phyloP scores from a whole-genome alignment of 2,329 filamentous ascomycete genomes.

The Colletotrichum spinosum region DNA sequence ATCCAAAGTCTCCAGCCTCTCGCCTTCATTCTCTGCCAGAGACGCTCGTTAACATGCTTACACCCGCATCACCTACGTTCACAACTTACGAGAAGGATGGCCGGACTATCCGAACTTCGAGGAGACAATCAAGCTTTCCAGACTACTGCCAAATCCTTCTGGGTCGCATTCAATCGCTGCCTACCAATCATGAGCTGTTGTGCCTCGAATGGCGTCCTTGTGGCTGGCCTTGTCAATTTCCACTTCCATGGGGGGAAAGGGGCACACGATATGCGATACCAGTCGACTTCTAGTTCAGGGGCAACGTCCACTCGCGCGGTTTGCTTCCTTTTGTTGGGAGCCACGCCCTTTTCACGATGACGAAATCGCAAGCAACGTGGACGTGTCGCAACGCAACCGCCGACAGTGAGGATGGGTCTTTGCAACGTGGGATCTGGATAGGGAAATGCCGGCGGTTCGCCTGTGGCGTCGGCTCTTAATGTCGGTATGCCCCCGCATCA shows the following conservation, averaged over 20 bases:
- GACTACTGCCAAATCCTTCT: conserved; percentile 12
- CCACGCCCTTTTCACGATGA: no score
- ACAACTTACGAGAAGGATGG: not conserved
- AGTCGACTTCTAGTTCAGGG: conserved; percentile 9
- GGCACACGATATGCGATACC: conserved; percentile 4
- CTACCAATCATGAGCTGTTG: conserved; percentile 7
- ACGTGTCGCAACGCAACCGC: not conserved
- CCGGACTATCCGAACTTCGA: not conserved
- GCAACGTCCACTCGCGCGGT: not conserved
- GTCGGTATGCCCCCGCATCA: conserved; percentile 13
- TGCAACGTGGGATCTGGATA: conserved; percentile 11
- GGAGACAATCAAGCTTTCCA: conserved; percentile 29
- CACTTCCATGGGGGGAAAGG: conserved; percentile 11
- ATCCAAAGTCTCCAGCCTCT: conserved; percentile 7
- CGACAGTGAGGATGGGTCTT: not conserved
- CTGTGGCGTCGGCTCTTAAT: conserved; percentile 24
- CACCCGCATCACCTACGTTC: not conserved
- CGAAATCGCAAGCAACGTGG: no score
- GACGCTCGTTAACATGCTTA: conserved; percentile 3
- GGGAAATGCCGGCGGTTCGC: conserved; percentile 18
- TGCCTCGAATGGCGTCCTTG: not conserved
- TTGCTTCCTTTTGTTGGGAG: not conserved
- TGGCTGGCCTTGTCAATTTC: conserved; percentile 25
- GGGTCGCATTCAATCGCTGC: not conserved
- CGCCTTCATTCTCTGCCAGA: not conserved